Evolutionary conservation across 805 yeast genomes (phyloP).

Genomic region (Saccharomycopsis amapae): DNA sequence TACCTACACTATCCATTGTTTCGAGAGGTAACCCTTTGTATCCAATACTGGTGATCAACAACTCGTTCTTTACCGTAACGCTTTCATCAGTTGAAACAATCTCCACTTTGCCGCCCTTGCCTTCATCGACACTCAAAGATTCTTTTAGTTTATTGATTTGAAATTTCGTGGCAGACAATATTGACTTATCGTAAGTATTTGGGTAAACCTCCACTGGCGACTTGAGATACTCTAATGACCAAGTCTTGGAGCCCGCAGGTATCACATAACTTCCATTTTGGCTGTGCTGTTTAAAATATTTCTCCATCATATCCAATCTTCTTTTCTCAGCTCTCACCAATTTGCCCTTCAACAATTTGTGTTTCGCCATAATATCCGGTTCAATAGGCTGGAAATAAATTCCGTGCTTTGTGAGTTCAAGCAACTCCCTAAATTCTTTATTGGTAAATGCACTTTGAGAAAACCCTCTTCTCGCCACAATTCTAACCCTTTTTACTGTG

Average conservation of each 20-base stretch:
- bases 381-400: constrained; percentile 42
- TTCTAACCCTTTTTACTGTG: constrained; percentile 53
- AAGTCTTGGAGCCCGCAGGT: constrained; percentile 29
- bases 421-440: constrained; percentile 81
- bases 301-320: constrained; percentile 53
- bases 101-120: constrained; percentile 24
- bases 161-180: constrained; percentile 43
- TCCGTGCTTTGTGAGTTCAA: constrained; percentile 49
- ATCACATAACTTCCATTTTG: no score
- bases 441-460: constrained; percentile 84
- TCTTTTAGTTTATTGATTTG: constrained; percentile 38
- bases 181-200: constrained; percentile 26
- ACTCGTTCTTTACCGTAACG: constrained; percentile 41
- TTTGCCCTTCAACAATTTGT: constrained; percentile 25
- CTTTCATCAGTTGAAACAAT: constrained; percentile 24
- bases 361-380: constrained; percentile 31
- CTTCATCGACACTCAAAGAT: not conserved
- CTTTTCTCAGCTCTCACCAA: constrained; percentile 56
- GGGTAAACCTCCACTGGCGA: constrained; percentile 46
- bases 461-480: constrained; percentile 83
- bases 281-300: constrained; percentile 30
- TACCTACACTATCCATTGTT: constrained; percentile 39
- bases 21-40: constrained; percentile 60
- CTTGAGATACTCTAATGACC: constrained; percentile 66
- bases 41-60: constrained; percentile 78